Evolutionary conservation across 495 filamentous ascomycete genomes (phyloP).

Genomic region (Chaetomidium leptoderma): DNA sequence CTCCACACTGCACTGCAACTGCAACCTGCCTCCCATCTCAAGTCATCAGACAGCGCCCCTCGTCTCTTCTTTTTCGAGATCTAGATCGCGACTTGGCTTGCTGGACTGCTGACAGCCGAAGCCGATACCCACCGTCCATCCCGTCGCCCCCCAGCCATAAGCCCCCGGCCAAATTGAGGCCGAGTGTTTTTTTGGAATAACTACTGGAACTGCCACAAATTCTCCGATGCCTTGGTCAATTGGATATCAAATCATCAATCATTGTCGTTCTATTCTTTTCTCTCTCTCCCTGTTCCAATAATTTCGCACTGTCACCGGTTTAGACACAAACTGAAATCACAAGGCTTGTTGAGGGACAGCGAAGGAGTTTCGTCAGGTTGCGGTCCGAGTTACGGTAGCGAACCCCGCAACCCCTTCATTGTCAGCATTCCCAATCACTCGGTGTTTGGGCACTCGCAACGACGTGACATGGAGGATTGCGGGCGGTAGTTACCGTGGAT

Average conservation of each 20-base stretch:
- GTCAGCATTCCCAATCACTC: conserved; percentile 18
- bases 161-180: not conserved
- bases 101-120: conserved; percentile 1
- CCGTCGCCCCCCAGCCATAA: not conserved
- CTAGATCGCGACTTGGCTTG: conserved; percentile 18
- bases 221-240: not conserved
- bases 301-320: not conserved
- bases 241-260: not conserved
- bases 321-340: not conserved
- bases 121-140: conserved; percentile 1
- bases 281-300: no score
- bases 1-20: conserved; percentile 11
- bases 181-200: not conserved
- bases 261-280: not conserved
- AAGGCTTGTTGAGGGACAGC: not conserved
- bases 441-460: conserved; percentile 27
- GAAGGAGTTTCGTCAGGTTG: conserved; percentile 3
- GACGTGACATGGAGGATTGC: conserved; percentile 25
- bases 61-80: conserved; percentile 19
- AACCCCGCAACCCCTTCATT: conserved; percentile 11
- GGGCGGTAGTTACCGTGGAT: conserved; percentile 21
- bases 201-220: not conserved
- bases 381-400: conserved; percentile 12
- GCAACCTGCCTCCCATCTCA: not conserved
- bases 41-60: conserved; percentile 2